A percentile compares a stretch with the other conserved stretches of the same genome.
Conservation (phyloP, 257 asterid species). For the Penstemon barbatus region DNA sequence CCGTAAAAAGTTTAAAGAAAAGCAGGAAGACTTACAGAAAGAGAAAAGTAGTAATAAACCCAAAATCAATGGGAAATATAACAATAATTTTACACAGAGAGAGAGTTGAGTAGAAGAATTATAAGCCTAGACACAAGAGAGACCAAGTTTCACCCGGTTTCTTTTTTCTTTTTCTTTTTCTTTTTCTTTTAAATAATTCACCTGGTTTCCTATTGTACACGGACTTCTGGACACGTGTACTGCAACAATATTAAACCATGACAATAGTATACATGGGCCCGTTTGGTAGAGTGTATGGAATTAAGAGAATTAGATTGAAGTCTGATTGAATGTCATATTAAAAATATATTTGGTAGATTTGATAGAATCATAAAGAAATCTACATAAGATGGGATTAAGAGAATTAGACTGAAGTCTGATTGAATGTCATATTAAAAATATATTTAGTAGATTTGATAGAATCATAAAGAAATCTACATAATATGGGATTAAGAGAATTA, state of each 20-base stretch:
- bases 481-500: too few species aligned
- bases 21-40: slow-evolving; percentile 28
- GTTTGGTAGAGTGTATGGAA: too few species aligned
- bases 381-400: too few species aligned
- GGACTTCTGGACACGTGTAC: slow-evolving; percentile 36
- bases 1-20: slow-evolving; percentile 4
- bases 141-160: background rate
- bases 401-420: too few species aligned
- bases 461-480: too few species aligned
- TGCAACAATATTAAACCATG: background rate
- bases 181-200: background rate
- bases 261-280: too few species aligned
- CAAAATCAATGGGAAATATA: slow-evolving; percentile 19
- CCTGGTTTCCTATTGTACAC: slow-evolving; percentile 23
- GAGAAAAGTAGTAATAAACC: slow-evolving; percentile 7
- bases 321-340: too few species aligned
- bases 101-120: slow-evolving; percentile 39
- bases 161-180: background rate
- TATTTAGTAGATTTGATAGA: too few species aligned
- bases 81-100: background rate
- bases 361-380: too few species aligned
- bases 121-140: slow-evolving; percentile 29
- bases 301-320: too few species aligned
- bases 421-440: too few species aligned
- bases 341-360: too few species aligned